Evolutionary conservation across 768 basidiomycete species (phyloP).

Genomic region (Panellus pusillus): DNA sequence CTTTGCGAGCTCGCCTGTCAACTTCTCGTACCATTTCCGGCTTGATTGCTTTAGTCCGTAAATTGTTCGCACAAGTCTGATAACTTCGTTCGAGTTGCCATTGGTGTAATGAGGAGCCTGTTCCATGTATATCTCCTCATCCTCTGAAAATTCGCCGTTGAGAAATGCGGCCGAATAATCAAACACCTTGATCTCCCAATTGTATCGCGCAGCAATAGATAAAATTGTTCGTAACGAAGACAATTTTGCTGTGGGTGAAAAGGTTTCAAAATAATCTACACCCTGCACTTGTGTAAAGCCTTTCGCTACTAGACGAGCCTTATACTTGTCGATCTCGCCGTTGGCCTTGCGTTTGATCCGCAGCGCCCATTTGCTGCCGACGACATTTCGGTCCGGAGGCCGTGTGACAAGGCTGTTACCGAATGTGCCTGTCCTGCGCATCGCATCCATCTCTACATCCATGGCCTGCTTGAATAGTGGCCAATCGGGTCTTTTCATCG

Average conservation of each 20-base stretch:
- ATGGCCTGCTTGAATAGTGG: too few species aligned
- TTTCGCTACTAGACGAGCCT: slow-evolving; percentile 20
- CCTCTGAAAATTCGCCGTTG: slow-evolving; percentile 3
- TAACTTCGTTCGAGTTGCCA: background rate
- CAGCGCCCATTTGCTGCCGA: slow-evolving; percentile 28
- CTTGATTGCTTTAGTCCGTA: background rate
- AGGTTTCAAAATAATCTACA: slow-evolving; percentile 25
- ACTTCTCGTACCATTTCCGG: slow-evolving; percentile 4
- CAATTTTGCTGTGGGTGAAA: too few species aligned
- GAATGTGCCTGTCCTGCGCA: slow-evolving; percentile 2
- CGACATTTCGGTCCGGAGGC: slow-evolving; percentile 22
- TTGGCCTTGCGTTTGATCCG: slow-evolving; percentile 33
- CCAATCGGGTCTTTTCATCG: slow-evolving; percentile 4
- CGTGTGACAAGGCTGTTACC: slow-evolving; percentile 20
- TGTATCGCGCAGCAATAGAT: too few species aligned
- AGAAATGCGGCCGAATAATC: too few species aligned
- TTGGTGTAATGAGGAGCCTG: slow-evolving; percentile 17
- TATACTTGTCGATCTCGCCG: slow-evolving; percentile 31
- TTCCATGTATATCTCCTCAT: slow-evolving; percentile 23
- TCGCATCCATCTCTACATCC: slow-evolving; percentile 10
- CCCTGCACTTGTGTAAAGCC: slow-evolving; percentile 11
- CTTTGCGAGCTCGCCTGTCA: background rate
- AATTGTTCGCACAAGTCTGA: background rate
- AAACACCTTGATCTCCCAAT: too few species aligned
- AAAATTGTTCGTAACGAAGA: too few species aligned